A percentile compares a stretch with the other conserved stretches of the same genome.
phyloP scores from a whole-genome alignment of 116 monocot species.

The Trichopus zeylanicus region DNA sequence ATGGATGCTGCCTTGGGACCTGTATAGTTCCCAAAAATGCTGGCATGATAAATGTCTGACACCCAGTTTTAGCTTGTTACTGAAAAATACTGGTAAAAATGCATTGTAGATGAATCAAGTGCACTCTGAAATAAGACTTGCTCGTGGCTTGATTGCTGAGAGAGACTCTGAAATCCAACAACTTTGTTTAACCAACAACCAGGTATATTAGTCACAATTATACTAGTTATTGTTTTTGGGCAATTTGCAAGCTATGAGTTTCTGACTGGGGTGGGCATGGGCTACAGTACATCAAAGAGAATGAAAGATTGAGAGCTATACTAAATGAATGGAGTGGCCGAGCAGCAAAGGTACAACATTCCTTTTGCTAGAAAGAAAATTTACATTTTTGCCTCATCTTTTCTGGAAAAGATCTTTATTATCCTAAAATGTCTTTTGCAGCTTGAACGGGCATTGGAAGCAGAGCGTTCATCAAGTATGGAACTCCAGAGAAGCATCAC shows the following conservation, averaged over 20 bases:
- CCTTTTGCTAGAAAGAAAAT: too few relatives aligned
- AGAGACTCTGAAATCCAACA: constrained; percentile 75
- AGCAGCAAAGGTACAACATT: constrained; percentile 86
- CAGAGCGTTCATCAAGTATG: constrained; percentile 43
- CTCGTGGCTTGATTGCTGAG: constrained; percentile 81
- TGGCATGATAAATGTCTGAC: not conserved
- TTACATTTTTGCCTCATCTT: not conserved
- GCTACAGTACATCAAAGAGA: constrained; percentile 87
- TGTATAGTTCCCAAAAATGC: too few relatives aligned
- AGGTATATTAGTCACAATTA: constrained; percentile 27
- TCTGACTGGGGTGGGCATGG: not conserved
- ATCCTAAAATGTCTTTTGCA: constrained; percentile 10
- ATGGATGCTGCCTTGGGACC: too few relatives aligned
- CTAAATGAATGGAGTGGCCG: constrained; percentile 93
- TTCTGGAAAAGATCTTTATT: not conserved
- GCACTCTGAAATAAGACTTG: constrained; percentile 78
- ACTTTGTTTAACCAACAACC: constrained; percentile 59
- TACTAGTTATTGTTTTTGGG: not conserved
- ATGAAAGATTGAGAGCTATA: constrained; percentile 93
- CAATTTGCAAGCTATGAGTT: not conserved
- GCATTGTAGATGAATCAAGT: constrained; percentile 89
- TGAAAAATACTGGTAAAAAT: too few relatives aligned
- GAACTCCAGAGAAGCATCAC: constrained; percentile 60
- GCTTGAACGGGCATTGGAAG: constrained; percentile 90
- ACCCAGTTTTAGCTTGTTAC: too few relatives aligned